Evolutionary conservation across 2,329 filamentous ascomycete genomes (phyloP).

Genomic region (Remersonia thermophila): DNA sequence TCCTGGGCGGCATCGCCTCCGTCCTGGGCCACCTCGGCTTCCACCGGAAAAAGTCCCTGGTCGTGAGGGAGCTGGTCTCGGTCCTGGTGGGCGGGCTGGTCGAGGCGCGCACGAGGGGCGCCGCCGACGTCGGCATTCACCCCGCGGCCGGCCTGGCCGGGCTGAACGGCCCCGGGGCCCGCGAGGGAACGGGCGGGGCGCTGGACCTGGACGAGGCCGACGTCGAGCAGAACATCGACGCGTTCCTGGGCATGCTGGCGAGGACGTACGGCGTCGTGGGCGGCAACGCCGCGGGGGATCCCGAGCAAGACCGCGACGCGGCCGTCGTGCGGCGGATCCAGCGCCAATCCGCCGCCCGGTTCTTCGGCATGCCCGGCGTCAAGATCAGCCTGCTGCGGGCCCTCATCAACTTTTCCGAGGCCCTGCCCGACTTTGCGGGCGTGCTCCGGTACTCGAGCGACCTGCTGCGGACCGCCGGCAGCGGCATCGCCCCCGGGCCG

Average conservation of each 20-base stretch:
- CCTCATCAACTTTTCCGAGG: constrained; percentile 91
- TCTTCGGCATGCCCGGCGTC: constrained; percentile 65
- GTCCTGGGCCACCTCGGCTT: constrained; percentile 70
- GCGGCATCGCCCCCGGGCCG: constrained; percentile 61
- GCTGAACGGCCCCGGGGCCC: constrained; percentile 40
- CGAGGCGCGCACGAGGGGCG: constrained; percentile 81
- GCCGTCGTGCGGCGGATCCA: constrained; percentile 46
- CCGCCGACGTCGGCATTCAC: constrained; percentile 92
- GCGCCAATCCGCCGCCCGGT: constrained; percentile 42
- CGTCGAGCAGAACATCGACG: constrained; percentile 53
- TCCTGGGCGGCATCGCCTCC: constrained; percentile 77
- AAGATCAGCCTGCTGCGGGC: constrained; percentile 79
- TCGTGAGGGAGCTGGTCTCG: constrained; percentile 73
- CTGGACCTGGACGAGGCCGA: constrained; percentile 53
- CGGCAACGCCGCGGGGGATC: constrained; percentile 14
- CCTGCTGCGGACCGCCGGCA: constrained; percentile 69
- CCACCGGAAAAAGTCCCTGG: constrained; percentile 80
- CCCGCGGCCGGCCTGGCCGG: constrained; percentile 77
- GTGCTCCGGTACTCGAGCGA: constrained; percentile 82
- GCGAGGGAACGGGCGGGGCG: constrained; percentile 9
- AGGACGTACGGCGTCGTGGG: constrained; percentile 52
- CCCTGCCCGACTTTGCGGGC: constrained; percentile 79
- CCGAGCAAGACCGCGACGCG: constrained; percentile 35
- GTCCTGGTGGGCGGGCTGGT: constrained; percentile 75
- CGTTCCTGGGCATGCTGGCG: constrained; percentile 48